Conservation (phyloP, 192 early-diverging fungal species). For the Jimgerdemannia lactiflua region DNA sequence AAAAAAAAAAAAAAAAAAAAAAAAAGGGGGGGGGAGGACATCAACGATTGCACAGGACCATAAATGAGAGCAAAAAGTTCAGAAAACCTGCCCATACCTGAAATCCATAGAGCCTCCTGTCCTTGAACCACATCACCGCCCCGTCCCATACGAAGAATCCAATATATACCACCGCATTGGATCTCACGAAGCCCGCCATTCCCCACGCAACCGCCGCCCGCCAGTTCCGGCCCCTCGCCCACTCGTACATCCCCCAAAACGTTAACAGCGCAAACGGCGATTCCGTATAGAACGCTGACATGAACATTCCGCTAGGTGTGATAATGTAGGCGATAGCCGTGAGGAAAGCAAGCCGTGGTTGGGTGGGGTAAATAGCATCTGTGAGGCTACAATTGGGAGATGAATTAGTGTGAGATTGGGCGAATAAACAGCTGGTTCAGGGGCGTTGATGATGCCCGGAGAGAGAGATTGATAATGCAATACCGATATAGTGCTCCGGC, state of each 20-base stretch:
- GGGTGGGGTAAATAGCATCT: constrained; percentile 4
- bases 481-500: constrained; percentile 70
- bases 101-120: neutral
- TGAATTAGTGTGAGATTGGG: neutral
- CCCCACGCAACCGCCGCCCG: constrained; percentile 65
- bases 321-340: constrained; percentile 71
- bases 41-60: neutral
- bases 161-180: constrained; percentile 79
- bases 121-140: constrained; percentile 30
- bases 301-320: constrained; percentile 80
- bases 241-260: constrained; percentile 72
- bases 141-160: constrained; percentile 84
- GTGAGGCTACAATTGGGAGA: constrained; percentile 13
- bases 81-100: neutral
- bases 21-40: neutral
- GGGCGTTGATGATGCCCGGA: too few species aligned
- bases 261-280: constrained; percentile 77
- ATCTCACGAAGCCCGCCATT: constrained; percentile 57
- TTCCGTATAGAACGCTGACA: constrained; percentile 89
- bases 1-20: too few species aligned
- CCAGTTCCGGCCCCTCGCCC: constrained; percentile 41
- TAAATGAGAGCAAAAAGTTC: neutral
- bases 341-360: constrained; percentile 55
- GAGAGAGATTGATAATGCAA: neutral
- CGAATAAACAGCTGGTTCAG: neutral